These are phyloP conservation scores for Tuber brumale DNA, from an alignment of 495 filamentous ascomycete genomes.

Conservation along the genomic window DNA sequence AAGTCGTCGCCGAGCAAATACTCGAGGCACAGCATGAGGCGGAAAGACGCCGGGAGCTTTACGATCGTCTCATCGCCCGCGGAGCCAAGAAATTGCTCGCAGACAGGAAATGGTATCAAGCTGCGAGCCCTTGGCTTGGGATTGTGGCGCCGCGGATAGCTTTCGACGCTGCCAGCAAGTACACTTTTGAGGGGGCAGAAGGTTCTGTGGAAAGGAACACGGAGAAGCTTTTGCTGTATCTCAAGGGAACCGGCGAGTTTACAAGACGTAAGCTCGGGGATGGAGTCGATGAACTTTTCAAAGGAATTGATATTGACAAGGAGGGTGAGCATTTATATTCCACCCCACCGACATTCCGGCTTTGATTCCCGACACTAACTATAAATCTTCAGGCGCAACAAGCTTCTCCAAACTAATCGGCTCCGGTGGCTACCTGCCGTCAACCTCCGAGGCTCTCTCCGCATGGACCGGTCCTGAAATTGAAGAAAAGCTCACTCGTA, in stretches of 20 bases:
- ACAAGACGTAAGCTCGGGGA: slow-evolving; percentile 15
- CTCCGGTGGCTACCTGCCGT: slow-evolving; percentile 20
- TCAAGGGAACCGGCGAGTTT: slow-evolving; percentile 19
- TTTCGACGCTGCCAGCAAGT: slow-evolving; percentile 16
- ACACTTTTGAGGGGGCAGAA: slow-evolving; percentile 15
- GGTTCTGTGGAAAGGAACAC: slow-evolving; percentile 18
- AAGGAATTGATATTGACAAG: slow-evolving; percentile 9
- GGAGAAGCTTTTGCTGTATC: slow-evolving; percentile 25
- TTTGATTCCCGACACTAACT: background rate
- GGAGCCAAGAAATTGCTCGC: background rate
- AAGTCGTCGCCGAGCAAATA: background rate
- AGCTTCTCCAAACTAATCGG: slow-evolving; percentile 30
- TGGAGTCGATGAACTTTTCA: slow-evolving; percentile 18
- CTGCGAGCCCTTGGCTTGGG: slow-evolving; percentile 19
- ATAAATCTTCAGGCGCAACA: slow-evolving; percentile 17
- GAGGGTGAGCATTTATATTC: slow-evolving; percentile 10
- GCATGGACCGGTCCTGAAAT: slow-evolving; percentile 25
- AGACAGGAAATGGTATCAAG: slow-evolving; percentile 13
- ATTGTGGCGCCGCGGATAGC: slow-evolving; percentile 17
- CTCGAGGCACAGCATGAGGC: slow-evolving; percentile 7
- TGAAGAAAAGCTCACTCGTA: slow-evolving; percentile 26
- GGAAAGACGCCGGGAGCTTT: background rate
- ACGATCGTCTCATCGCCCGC: background rate
- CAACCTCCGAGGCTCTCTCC: slow-evolving; percentile 24
- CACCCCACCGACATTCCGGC: background rate